phyloP scores from a whole-genome alignment of 2,329 filamentous ascomycete genomes.

The Chaetomiaceae sp. region DNA sequence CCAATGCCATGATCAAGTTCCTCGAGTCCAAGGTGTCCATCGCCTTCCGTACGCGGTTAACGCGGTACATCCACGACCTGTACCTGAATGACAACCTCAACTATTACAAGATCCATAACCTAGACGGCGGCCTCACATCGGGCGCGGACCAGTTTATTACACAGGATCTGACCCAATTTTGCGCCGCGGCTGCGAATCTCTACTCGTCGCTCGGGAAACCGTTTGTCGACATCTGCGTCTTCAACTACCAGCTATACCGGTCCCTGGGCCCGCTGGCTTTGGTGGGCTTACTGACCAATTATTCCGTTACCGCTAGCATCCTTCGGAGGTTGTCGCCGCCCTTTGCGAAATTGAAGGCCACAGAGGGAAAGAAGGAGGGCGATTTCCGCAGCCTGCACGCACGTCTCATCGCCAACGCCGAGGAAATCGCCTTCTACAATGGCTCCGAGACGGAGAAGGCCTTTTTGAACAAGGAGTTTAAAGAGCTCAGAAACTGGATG shows the following conservation, averaged over 20 bases:
- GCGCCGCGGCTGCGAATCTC: conserved; percentile 81
- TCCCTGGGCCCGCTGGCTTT: conserved; percentile 86
- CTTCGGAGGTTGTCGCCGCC: conserved; percentile 85
- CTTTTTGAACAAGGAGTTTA: conserved; percentile 88
- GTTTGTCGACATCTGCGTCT: conserved; percentile 92
- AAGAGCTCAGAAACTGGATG: conserved; percentile 93
- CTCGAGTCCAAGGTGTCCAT: conserved; percentile 97
- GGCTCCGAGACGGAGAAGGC: conserved; percentile 93
- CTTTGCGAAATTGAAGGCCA: conserved; percentile 93
- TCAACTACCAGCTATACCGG: conserved; percentile 94
- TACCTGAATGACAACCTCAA: conserved; percentile 94
- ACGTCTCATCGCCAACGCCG: conserved; percentile 89
- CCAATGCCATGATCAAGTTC: conserved; percentile 98
- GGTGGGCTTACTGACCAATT: conserved; percentile 82
- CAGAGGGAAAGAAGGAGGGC: conserved; percentile 90
- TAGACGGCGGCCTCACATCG: conserved; percentile 89
- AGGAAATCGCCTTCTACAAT: conserved; percentile 96
- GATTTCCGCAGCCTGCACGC: conserved; percentile 91
- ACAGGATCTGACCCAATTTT: conserved; percentile 93
- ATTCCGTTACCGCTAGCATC: conserved; percentile 88
- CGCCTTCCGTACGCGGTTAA: conserved; percentile 90
- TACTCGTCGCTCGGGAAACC: conserved; percentile 98
- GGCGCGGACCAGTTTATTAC: conserved; percentile 96
- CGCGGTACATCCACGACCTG: conserved; percentile 93
- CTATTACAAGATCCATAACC: conserved; percentile 90